phyloP scores from a whole-genome alignment of 345 rosid genomes.

The Eucalyptus cloeziana region DNA sequence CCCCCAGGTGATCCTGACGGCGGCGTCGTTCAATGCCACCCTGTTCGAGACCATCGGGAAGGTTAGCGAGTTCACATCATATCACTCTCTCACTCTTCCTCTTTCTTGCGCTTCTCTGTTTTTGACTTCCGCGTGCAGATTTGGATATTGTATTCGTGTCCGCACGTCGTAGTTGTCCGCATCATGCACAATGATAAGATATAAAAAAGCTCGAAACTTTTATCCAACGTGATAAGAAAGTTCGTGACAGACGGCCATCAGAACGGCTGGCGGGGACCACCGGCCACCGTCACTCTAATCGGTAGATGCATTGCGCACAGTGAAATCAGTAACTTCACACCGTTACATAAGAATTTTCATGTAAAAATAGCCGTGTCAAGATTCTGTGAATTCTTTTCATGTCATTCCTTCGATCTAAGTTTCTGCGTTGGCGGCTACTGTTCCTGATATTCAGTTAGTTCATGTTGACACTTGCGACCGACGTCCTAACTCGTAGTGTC shows the following conservation, averaged over 20 bases:
- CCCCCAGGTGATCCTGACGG: slow-evolving; percentile 89
- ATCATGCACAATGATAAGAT: background rate
- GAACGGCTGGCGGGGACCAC: background rate
- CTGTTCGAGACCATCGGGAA: slow-evolving; percentile 79
- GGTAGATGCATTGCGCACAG: background rate
- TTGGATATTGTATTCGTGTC: background rate
- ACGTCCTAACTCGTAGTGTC: background rate
- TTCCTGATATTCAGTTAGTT: background rate
- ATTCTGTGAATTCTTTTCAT: background rate
- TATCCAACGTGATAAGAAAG: background rate
- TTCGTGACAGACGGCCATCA: background rate
- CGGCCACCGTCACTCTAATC: background rate
- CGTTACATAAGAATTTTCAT: background rate
- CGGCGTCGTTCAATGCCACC: slow-evolving; percentile 81
- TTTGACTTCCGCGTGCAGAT: background rate
- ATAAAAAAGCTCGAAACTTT: background rate
- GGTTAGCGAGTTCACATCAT: slow-evolving; percentile 21
- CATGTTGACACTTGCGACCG: background rate
- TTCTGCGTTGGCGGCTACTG: background rate
- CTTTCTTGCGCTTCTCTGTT: background rate
- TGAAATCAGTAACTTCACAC: background rate
- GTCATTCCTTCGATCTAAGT: background rate
- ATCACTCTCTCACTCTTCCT: background rate
- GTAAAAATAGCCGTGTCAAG: background rate
- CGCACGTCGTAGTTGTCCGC: background rate